Conservation (phyloP, 257 asterid genomes). For the Solanum bukasovii region DNA sequence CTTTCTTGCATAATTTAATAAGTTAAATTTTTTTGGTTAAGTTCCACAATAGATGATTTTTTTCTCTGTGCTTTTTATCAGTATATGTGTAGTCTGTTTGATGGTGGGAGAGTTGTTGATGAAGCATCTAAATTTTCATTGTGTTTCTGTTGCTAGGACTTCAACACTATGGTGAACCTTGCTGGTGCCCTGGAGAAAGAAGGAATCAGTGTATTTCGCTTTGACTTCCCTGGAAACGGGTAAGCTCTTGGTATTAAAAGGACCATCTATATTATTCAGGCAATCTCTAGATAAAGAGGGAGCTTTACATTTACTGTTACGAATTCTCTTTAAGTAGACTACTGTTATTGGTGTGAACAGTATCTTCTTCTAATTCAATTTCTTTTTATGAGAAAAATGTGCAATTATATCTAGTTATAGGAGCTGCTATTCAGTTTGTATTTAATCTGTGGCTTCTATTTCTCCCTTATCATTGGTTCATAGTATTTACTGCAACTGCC, state of each 20-base stretch:
- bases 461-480: neutral
- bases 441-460: neutral
- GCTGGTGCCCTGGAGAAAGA: constrained; percentile 53
- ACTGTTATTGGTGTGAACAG: neutral
- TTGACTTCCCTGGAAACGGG: constrained; percentile 96
- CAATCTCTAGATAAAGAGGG: neutral
- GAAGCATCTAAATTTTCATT: neutral
- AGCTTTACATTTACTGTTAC: neutral
- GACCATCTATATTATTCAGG: neutral
- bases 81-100: neutral
- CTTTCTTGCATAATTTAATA: neutral
- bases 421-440: neutral
- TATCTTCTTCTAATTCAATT: neutral
- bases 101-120: neutral
- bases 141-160: constrained; percentile 14
- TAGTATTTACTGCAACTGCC: neutral
- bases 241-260: constrained; percentile 9
- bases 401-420: neutral
- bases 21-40: neutral
- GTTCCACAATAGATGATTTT: neutral
- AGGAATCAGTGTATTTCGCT: constrained; percentile 61
- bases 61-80: neutral
- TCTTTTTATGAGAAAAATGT: neutral
- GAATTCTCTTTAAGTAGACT: neutral
- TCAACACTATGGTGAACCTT: constrained; percentile 25